Percentiles rank a stretch among this genome's conserved stretches.
phyloP scores from a whole-genome alignment of 176 grass and related monocot genomes.

The Aegilops umbellulata region DNA sequence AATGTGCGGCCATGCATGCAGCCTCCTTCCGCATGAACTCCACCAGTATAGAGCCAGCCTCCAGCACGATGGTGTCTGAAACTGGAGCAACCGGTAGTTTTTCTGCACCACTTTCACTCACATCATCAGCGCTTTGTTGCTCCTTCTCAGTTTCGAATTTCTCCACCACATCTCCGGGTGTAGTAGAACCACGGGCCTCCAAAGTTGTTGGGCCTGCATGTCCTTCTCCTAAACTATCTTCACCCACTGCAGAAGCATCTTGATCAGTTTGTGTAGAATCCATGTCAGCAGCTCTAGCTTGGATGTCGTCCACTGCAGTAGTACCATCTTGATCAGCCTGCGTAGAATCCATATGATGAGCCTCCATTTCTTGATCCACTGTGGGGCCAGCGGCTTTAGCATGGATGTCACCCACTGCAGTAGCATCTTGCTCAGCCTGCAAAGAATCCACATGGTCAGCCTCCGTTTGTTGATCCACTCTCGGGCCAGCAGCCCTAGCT shows the following conservation, averaged over 20 bases:
- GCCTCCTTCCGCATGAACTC: conserved; percentile 84
- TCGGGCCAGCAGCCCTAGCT: background rate
- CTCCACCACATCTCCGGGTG: background rate
- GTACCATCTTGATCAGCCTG: conserved; percentile 6
- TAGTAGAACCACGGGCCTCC: conserved; percentile 5
- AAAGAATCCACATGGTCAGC: background rate
- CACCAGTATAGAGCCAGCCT: conserved; percentile 71
- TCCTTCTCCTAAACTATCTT: conserved; percentile 7
- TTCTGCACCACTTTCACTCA: background rate
- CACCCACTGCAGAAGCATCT: background rate
- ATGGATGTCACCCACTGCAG: conserved; percentile 9
- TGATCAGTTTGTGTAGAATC: conserved; percentile 14
- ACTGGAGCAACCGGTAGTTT: background rate
- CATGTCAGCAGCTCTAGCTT: background rate
- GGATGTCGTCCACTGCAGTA: conserved; percentile 1
- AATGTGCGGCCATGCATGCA: conserved; percentile 60
- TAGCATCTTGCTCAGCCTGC: background rate
- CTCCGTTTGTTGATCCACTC: background rate
- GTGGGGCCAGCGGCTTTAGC: background rate
- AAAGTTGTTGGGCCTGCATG: background rate
- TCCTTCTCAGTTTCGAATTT: conserved; percentile 2
- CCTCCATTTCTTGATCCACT: background rate
- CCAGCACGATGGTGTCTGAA: conserved; percentile 22
- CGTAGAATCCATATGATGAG: background rate
- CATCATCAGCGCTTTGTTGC: background rate